These are phyloP conservation scores for Coemansia sp. DNA, from an alignment of 192 early-diverging fungal species.

Conservation along the genomic window DNA sequence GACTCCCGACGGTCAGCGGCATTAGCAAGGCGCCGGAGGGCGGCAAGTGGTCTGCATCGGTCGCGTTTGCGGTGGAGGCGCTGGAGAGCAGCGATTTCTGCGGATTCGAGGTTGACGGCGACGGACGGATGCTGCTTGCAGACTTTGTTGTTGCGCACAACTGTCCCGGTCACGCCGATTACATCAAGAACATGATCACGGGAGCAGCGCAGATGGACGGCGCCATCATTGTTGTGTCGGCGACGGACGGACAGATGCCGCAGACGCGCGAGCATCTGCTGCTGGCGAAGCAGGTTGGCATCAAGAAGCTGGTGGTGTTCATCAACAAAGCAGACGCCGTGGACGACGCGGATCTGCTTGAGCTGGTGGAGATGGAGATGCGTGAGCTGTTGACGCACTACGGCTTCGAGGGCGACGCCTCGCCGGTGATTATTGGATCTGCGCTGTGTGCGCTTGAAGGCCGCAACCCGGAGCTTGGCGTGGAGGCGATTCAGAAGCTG, in stretches of 20 bases:
- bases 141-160: conserved; percentile 45
- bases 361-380: conserved; percentile 99
- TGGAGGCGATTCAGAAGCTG: conserved; percentile 84
- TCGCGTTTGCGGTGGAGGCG: conserved; percentile 17
- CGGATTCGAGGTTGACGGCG: conserved; percentile 39
- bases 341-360: conserved; percentile 96
- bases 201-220: conserved; percentile 98
- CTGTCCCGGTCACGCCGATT: conserved; percentile 98
- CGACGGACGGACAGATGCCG: conserved; percentile 98
- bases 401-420: conserved; percentile 88
- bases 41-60: conserved; percentile 15
- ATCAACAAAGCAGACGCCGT: conserved; percentile 99
- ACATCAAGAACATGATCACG: conserved; percentile 99
- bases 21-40: background rate
- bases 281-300: conserved; percentile 93
- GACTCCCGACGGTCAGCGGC: conserved; percentile 20
- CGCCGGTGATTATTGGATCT: conserved; percentile 89
- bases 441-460: conserved; percentile 95
- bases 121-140: conserved; percentile 33
- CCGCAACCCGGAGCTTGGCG: conserved; percentile 86
- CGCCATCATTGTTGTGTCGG: conserved; percentile 97
- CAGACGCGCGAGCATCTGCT: conserved; percentile 98
- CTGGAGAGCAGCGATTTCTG: conserved; percentile 21
- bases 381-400: conserved; percentile 90
- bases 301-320: conserved; percentile 90